phyloP scores from a whole-genome alignment of 1,284 basidiomycete genomes.

The Puccinia coronata region DNA sequence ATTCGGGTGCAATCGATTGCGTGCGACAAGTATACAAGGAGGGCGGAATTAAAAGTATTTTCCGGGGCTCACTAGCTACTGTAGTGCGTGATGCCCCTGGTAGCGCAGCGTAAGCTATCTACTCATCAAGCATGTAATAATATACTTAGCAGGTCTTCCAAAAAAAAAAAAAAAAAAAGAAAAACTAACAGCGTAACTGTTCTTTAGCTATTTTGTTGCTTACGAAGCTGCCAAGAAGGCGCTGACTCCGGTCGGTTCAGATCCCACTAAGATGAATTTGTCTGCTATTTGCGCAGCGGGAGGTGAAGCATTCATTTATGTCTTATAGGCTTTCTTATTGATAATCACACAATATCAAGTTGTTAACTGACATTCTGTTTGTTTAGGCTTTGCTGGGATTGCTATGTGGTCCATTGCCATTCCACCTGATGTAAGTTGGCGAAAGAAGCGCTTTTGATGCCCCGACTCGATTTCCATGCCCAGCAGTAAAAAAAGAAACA shows the following conservation, averaged over 20 bases:
- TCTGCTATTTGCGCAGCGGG: constrained; percentile 87
- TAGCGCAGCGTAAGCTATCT: constrained; percentile 77
- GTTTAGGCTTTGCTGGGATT: constrained; percentile 75
- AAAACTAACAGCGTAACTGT: neutral
- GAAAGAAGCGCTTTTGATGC: neutral
- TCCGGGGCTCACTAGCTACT: constrained; percentile 88
- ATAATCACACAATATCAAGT: neutral
- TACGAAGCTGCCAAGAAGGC: constrained; percentile 91
- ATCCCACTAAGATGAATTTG: constrained; percentile 78
- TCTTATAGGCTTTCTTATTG: neutral
- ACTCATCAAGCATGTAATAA: neutral
- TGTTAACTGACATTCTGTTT: neutral
- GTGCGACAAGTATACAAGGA: constrained; percentile 88
- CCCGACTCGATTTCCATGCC: neutral
- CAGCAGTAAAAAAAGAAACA: neutral
- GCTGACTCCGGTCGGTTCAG: constrained; percentile 77
- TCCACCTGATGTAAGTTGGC: constrained; percentile 74
- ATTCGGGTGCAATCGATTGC: constrained; percentile 90
- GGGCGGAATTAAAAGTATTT: constrained; percentile 88
- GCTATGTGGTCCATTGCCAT: constrained; percentile 98
- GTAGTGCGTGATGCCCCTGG: constrained; percentile 93
- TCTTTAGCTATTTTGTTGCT: constrained; percentile 83
- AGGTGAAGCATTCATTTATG: constrained; percentile 17
- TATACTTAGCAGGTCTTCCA: neutral
- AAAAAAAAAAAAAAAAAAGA: too few species aligned